Base-by-base conservation (phyloP, 2,329 filamentous ascomycete genomes). In the Scytalidium sp. region DNA sequence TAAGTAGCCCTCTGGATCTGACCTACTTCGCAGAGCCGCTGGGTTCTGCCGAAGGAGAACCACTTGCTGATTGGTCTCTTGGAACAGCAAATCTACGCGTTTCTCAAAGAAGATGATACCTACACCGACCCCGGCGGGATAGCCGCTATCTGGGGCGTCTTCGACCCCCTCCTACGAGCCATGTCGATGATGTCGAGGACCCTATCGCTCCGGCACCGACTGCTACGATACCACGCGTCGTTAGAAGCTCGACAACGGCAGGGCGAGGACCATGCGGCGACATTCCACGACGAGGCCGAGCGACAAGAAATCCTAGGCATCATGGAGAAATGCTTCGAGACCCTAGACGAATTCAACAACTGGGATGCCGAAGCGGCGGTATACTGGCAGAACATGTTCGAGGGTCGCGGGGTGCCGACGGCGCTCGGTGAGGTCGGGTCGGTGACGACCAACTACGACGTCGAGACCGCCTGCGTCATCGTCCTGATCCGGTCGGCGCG, bases 71-170 rank as follows among this genome's bases (percentile, higher is more conserved):
- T n/a, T 19, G 40, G n/a, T 8, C 40, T 29, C 13, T 13, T 41
- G 17, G 40, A n/a, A n/a, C 10, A 67, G 66, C 65, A 68, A 62
- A 56, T 66, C 3, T 65, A 67, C 43, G 64, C 63, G 2, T 68
- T 67, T 44, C 10, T 67, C 1, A 58, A 64, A 11, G 55, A 62
- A 6, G 64, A 68, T 27, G 62, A 61, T 32, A 59, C 44, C 0
- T 68, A 68, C 36, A 60, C 51, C 13, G 64, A 68, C 19, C 64
- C 65, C 1, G 64, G 64, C 2, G 57, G 60, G 8, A 62, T 67
- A 25, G 58, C 60, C 3, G 60, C 58, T 0, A 47, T 62, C 6
- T 56, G 65, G 40, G 64, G 63, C 3, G 46, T 55, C 11, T 66
- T 67, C 36, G 53, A 67, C 19, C 63, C 65, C 2, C 59, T 67